These are phyloP conservation scores for Lepidium aucheri DNA, from an alignment of 345 rosid genomes.

Conservation along the genomic window DNA sequence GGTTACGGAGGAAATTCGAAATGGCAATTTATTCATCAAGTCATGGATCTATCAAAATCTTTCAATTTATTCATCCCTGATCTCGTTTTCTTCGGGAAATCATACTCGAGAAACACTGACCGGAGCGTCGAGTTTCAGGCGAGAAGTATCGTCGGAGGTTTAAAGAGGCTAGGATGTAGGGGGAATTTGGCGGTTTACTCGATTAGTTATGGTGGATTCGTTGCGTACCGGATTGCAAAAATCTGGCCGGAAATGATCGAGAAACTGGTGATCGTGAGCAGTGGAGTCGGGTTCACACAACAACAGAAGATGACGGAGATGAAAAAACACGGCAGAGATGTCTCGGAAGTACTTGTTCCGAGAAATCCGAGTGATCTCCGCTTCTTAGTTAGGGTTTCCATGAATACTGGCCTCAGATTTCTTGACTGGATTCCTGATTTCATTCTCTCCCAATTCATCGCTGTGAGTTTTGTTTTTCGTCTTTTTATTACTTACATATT, in stretches of 20 bases:
- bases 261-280: slow-evolving; percentile 57
- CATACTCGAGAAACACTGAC: slow-evolving; percentile 28
- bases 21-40: slow-evolving; percentile 62
- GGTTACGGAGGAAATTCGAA: slow-evolving; percentile 66
- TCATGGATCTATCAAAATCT: slow-evolving; percentile 34
- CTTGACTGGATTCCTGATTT: slow-evolving; percentile 50
- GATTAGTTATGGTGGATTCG: slow-evolving; percentile 76
- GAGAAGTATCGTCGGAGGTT: slow-evolving; percentile 38
- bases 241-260: slow-evolving; percentile 39
- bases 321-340: slow-evolving; percentile 36
- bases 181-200: slow-evolving; percentile 33
- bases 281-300: slow-evolving; percentile 43
- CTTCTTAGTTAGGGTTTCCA: slow-evolving; percentile 34
- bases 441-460: slow-evolving; percentile 47
- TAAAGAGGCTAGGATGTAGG: slow-evolving; percentile 45
- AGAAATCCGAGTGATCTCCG: slow-evolving; percentile 40
- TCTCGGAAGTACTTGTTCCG: slow-evolving; percentile 49
- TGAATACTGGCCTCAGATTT: slow-evolving; percentile 26
- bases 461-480: slow-evolving; percentile 29
- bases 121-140: slow-evolving; percentile 58
- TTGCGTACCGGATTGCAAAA: slow-evolving; percentile 63
- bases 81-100: slow-evolving; percentile 60
- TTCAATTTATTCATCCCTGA: slow-evolving; percentile 64
- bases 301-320: slow-evolving; percentile 38
- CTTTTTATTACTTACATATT: background rate